Conservation (phyloP, 441 rosid species). For the Croton laevigatus region DNA sequence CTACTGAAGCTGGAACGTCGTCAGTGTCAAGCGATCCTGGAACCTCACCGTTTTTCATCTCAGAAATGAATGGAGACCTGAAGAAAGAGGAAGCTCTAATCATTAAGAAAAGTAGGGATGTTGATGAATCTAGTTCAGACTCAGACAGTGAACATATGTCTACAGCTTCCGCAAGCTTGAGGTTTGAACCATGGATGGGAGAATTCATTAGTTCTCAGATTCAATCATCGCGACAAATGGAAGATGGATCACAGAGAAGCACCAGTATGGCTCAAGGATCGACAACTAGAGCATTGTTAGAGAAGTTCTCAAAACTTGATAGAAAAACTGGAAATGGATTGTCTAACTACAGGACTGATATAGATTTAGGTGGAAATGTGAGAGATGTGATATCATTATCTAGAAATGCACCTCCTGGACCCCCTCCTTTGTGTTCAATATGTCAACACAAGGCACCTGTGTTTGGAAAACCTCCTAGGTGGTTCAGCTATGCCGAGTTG, state of each 20-base stretch:
- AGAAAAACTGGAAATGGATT: conserved; percentile 52
- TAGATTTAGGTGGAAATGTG: conserved; percentile 67
- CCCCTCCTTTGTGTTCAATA: conserved; percentile 95
- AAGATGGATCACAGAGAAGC: conserved; percentile 51
- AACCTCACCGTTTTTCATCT: conserved; percentile 71
- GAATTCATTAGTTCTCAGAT: conserved; percentile 47
- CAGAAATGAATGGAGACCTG: conserved; percentile 54
- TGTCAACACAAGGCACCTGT: conserved; percentile 96
- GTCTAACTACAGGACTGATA: conserved; percentile 52
- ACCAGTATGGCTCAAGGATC: conserved; percentile 41
- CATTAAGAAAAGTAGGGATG: conserved; percentile 50
- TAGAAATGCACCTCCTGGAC: conserved; percentile 75
- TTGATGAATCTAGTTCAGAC: conserved; percentile 70
- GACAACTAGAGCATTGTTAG: conserved; percentile 59
- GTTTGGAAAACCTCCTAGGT: conserved; percentile 95
- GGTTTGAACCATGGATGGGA: conserved; percentile 78
- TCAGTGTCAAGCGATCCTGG: conserved; percentile 95
- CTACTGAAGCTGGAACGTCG: conserved; percentile 89
- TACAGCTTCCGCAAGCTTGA: conserved; percentile 62
- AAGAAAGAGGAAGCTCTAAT: conserved; percentile 61
- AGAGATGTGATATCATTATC: conserved; percentile 88
- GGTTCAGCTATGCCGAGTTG: conserved; percentile 86
- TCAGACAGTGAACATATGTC: conserved; percentile 70
- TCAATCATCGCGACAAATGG: conserved; percentile 43
- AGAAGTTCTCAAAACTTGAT: conserved; percentile 68